phyloP scores from a whole-genome alignment of 495 filamentous ascomycete species.

The Trichodelitschia bisporula region DNA sequence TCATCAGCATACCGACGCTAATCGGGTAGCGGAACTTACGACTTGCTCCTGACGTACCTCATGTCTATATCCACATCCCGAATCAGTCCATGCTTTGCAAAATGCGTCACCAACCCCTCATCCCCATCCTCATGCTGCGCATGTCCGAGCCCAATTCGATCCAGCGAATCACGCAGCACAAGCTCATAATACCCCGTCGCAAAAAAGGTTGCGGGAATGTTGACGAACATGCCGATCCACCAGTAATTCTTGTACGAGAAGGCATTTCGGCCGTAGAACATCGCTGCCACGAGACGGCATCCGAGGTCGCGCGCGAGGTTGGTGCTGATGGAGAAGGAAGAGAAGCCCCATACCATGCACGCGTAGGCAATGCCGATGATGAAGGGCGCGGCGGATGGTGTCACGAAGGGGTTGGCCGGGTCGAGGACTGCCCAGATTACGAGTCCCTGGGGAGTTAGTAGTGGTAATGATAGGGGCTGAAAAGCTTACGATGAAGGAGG shows the following conservation, averaged over 20 bases:
- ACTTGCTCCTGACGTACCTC: no score
- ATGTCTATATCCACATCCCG: no score
- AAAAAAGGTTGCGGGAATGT: slow-evolving; percentile 27
- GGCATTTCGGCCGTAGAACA: slow-evolving; percentile 25
- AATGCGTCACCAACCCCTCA: slow-evolving; percentile 23
- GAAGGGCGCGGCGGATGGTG: slow-evolving; percentile 21
- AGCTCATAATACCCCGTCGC: slow-evolving; percentile 26
- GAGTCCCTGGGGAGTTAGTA: no score
- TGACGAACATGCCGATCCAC: slow-evolving; percentile 25
- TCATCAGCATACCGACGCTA: no score
- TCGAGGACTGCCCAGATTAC: slow-evolving; percentile 29
- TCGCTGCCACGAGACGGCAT: slow-evolving; percentile 26
- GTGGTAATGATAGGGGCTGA: no score
- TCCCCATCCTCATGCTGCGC: slow-evolving; percentile 24
- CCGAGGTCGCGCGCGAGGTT: slow-evolving; percentile 29
- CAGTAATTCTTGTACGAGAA: slow-evolving; percentile 21
- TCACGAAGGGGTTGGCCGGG: slow-evolving; percentile 28
- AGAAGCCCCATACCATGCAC: slow-evolving; percentile 25
- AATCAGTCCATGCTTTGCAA: no score
- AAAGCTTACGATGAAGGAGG: slow-evolving; percentile 26
- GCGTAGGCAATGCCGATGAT: slow-evolving; percentile 25
- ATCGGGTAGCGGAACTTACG: no score
- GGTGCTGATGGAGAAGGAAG: slow-evolving; percentile 22
- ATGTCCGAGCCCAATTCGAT: slow-evolving; percentile 21
- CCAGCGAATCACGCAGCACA: slow-evolving; percentile 24